Evolutionary conservation across 192 early-diverging fungal species (phyloP).

Genomic region (Cetraspora pellucida): DNA sequence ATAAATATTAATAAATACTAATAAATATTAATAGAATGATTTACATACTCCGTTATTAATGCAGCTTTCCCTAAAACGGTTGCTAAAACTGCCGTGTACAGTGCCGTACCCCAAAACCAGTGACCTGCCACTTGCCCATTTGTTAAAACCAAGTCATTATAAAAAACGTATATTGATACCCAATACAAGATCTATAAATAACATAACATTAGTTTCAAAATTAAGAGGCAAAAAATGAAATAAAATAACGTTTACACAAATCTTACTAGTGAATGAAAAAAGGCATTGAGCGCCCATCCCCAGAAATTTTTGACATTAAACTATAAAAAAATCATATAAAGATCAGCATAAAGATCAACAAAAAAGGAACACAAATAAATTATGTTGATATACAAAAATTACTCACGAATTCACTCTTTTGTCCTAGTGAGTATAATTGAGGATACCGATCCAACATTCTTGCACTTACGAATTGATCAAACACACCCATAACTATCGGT

Average conservation of each 20-base stretch:
- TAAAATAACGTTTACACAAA: slow-evolving; percentile 26
- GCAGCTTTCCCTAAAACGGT: slow-evolving; percentile 92
- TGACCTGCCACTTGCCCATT: slow-evolving; percentile 79
- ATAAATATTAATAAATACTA: neutral
- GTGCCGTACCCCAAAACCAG: slow-evolving; percentile 88
- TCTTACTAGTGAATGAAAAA: slow-evolving; percentile 84
- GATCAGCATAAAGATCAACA: too few species aligned
- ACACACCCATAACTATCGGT: slow-evolving; percentile 95
- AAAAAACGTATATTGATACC: slow-evolving; percentile 65
- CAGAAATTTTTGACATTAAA: slow-evolving; percentile 91
- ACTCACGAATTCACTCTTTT: slow-evolving; percentile 66
- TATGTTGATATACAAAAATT: slow-evolving; percentile 4
- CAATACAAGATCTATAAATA: slow-evolving; percentile 67
- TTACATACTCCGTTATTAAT: slow-evolving; percentile 74
- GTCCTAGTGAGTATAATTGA: slow-evolving; percentile 91
- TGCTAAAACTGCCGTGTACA: slow-evolving; percentile 87
- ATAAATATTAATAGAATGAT: neutral
- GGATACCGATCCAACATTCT: slow-evolving; percentile 96
- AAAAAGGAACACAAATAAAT: neutral
- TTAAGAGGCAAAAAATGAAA: neutral
- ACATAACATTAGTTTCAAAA: neutral
- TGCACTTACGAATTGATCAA: slow-evolving; percentile 93
- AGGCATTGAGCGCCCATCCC: slow-evolving; percentile 90
- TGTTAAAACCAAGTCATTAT: slow-evolving; percentile 65
- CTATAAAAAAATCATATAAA: slow-evolving; percentile 35